phyloP scores from a whole-genome alignment of 345 rosid species.

The Pistacia integerrima region DNA sequence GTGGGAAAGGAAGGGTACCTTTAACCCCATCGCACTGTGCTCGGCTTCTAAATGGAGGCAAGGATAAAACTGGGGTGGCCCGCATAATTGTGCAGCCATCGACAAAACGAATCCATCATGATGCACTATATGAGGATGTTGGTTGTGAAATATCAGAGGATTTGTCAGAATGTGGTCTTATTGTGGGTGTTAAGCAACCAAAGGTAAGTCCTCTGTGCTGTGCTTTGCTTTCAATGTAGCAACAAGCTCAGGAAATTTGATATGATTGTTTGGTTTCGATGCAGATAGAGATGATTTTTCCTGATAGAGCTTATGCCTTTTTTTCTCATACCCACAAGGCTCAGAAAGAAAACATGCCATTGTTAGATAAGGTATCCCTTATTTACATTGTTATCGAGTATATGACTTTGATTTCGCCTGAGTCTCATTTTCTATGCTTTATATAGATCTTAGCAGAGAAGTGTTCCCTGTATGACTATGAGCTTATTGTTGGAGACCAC shows the following conservation, averaged over 20 bases:
- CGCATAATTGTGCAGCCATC: slow-evolving; percentile 90
- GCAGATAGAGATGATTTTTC: slow-evolving; percentile 58
- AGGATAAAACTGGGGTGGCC: slow-evolving; percentile 64
- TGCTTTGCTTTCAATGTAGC: background rate
- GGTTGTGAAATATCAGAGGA: slow-evolving; percentile 88
- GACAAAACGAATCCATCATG: slow-evolving; percentile 84
- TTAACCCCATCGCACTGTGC: slow-evolving; percentile 91
- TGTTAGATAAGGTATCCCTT: slow-evolving; percentile 52
- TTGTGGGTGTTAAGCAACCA: slow-evolving; percentile 70
- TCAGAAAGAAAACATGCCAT: slow-evolving; percentile 60
- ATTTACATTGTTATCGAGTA: background rate
- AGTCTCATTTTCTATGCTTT: background rate
- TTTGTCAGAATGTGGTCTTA: slow-evolving; percentile 84
- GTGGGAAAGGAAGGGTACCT: slow-evolving; percentile 97
- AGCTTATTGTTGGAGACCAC: slow-evolving; percentile 76
- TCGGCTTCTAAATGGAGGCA: slow-evolving; percentile 71
- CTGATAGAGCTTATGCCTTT: slow-evolving; percentile 61
- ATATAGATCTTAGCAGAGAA: slow-evolving; percentile 67
- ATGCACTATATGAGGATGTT: slow-evolving; percentile 74
- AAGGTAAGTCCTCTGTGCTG: slow-evolving; percentile 27
- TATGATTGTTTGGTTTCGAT: background rate
- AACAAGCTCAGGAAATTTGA: background rate
- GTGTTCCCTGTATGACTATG: slow-evolving; percentile 82
- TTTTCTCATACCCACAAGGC: slow-evolving; percentile 70
- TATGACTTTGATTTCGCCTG: background rate